Evolutionary conservation across 176 grass and related monocot genomes (phyloP).

Genomic region (Triticum timopheevii): DNA sequence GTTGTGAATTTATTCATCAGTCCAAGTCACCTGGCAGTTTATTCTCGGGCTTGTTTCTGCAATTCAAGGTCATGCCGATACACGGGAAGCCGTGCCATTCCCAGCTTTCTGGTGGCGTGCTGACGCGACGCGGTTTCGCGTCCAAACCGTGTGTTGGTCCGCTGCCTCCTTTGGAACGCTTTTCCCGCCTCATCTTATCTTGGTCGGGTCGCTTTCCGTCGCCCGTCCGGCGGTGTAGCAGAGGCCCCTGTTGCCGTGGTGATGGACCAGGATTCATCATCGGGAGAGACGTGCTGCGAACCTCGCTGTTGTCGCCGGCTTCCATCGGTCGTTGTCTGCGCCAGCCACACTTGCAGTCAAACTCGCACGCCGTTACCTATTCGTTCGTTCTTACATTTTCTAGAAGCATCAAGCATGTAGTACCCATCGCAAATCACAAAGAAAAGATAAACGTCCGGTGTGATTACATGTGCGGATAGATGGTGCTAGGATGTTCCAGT

Average conservation of each 20-base stretch:
- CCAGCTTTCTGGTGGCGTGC: background rate
- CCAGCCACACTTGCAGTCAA: background rate
- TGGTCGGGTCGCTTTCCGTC: background rate
- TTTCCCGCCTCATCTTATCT: background rate
- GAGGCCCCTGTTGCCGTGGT: background rate
- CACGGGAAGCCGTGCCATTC: background rate
- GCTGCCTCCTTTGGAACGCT: background rate
- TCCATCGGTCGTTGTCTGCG: background rate
- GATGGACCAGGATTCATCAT: background rate
- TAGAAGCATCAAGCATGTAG: background rate
- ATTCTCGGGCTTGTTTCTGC: no score
- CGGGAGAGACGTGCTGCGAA: background rate
- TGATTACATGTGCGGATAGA: background rate
- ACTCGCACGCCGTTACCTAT: background rate
- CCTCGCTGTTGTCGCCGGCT: background rate
- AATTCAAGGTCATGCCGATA: no score
- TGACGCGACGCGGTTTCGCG: constrained; percentile 4
- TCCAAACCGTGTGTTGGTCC: background rate
- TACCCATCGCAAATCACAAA: no score
- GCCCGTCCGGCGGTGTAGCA: background rate
- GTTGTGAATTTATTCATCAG: no score
- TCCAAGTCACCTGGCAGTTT: no score
- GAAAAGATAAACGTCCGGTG: background rate
- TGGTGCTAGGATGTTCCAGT: background rate
- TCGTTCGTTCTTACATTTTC: background rate